phyloP scores from a whole-genome alignment of 164 flowering plant genomes.

The Annona cherimola region DNA sequence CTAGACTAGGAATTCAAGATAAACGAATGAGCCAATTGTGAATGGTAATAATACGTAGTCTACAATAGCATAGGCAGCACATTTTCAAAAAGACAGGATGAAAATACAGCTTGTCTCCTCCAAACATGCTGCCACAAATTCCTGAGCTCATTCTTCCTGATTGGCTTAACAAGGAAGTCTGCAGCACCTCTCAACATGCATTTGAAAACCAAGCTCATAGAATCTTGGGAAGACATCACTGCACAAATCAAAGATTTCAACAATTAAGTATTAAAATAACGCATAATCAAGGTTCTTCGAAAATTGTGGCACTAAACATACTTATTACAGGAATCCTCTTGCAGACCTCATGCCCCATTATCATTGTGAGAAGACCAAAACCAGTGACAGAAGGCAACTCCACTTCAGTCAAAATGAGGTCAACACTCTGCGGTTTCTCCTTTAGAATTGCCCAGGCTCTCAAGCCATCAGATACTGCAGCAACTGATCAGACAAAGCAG shows the following conservation, averaged over 20 bases:
- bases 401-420: conserved; percentile 83
- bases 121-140: conserved; percentile 99
- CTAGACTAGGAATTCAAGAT: conserved; percentile 24
- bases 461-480: conserved; percentile 78
- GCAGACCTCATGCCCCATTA: conserved; percentile 79
- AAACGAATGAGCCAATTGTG: background rate
- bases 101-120: conserved; percentile 82
- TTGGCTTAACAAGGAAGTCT: conserved; percentile 91
- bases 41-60: background rate
- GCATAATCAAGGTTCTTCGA: background rate
- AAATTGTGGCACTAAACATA: conserved; percentile 24
- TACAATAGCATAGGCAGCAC: background rate
- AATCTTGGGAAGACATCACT: conserved; percentile 96
- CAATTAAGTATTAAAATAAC: background rate
- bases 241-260: conserved; percentile 19
- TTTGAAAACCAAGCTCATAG: conserved; percentile 66
- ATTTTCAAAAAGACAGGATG: background rate
- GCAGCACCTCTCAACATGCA: conserved; percentile 96
- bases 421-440: conserved; percentile 55
- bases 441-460: conserved; percentile 90
- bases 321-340: conserved; percentile 95
- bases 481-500: conserved; percentile 47
- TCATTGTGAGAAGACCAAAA: conserved; percentile 67
- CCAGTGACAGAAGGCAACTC: conserved; percentile 88
- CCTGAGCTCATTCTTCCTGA: conserved; percentile 82